phyloP scores from a whole-genome alignment of 2,329 filamentous ascomycete genomes.

The Cladosporium sp. region DNA sequence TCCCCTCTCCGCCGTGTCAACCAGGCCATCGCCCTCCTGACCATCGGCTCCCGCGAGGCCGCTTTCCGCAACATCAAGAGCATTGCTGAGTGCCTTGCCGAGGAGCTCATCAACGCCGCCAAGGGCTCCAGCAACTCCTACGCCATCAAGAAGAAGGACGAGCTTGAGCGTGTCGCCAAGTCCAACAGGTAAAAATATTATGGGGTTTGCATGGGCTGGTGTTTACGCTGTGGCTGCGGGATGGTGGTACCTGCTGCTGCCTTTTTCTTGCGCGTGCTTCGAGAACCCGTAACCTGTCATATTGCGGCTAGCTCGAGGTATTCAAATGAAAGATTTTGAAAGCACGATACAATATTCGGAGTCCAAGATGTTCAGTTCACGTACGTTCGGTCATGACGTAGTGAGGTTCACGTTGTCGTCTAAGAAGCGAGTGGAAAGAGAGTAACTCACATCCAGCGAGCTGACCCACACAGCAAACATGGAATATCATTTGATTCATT shows the following conservation, averaged over 20 bases:
- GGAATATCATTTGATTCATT: too few species aligned
- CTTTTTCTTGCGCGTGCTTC: conserved; percentile 12
- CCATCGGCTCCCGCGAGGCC: conserved; percentile 96
- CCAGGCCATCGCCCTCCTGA: conserved; percentile 98
- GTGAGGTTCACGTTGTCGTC: background rate
- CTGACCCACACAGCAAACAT: too few species aligned
- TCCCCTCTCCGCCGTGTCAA: conserved; percentile 99
- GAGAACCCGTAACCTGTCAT: conserved; percentile 10
- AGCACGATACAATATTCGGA: conserved; percentile 11
- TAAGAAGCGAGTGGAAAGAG: background rate
- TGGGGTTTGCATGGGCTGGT: conserved; percentile 15
- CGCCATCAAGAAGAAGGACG: conserved; percentile 99
- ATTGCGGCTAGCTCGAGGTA: conserved; percentile 12
- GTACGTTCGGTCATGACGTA: conserved; percentile 8
- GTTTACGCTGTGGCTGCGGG: conserved; percentile 12
- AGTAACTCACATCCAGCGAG: too few species aligned
- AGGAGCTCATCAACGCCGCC: conserved; percentile 99
- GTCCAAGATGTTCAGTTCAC: conserved; percentile 11
- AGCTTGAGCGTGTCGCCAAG: conserved; percentile 99
- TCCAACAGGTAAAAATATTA: conserved; percentile 85
- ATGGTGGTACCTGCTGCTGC: conserved; percentile 11
- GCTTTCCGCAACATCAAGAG: conserved; percentile 99
- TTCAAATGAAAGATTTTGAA: conserved; percentile 13
- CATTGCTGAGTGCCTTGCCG: conserved; percentile 97
- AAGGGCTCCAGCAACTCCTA: conserved; percentile 99